Base-by-base conservation (phyloP, 306 rosid genomes). In the Trifolium fragiferum region DNA sequence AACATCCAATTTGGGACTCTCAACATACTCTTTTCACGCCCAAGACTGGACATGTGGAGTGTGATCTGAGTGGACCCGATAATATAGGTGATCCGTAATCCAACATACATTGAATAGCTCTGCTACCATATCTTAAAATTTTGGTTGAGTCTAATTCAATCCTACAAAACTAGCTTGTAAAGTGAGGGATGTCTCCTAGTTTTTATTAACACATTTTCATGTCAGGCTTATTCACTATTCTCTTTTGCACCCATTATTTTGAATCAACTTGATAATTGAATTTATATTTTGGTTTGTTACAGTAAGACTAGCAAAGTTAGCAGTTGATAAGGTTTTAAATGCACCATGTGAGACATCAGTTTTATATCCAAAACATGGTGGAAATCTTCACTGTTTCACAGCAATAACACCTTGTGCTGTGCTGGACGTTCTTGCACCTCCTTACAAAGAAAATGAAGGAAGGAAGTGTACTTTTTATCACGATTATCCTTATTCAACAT, bases 361-460 rank as follows among this genome's bases (percentile, higher is more conserved):
- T 76, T 82, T 94, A 76, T 88, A 91, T 84, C 97, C 97, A 44
- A 88, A 80, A 40, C 76, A 68, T 3, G 96, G 97, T 25, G 98
- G 98, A 3, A 94, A 94, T 79, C 83, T 94, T 63, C 98, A 94
- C 84, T 87, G 90, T 78, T 94, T 94, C 82, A 90, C 96, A 9
- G 96, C 98, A 18, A 83, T 88, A 53, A 86, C 96, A 6, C 95
- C 95, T 27, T 91, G 98, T 79, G 97, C 97, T 5, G 82, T 94
- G 81, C 86, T 94, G 37, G 98, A 94, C 83, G 57, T 94, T 80
- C 96, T 94, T 44, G 61, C 96, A 0, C 98, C 98, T 65, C 91
- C 97, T 78, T 94, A 94, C 72, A 79, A 27, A 21, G 97, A 91
- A 83, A 77, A 87, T 38, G 89, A 81, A n/a, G 97, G 93, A 77